These are phyloP conservation scores for Epichloe baconii DNA, from an alignment of 2,329 filamentous ascomycete species.

Conservation along the genomic window DNA sequence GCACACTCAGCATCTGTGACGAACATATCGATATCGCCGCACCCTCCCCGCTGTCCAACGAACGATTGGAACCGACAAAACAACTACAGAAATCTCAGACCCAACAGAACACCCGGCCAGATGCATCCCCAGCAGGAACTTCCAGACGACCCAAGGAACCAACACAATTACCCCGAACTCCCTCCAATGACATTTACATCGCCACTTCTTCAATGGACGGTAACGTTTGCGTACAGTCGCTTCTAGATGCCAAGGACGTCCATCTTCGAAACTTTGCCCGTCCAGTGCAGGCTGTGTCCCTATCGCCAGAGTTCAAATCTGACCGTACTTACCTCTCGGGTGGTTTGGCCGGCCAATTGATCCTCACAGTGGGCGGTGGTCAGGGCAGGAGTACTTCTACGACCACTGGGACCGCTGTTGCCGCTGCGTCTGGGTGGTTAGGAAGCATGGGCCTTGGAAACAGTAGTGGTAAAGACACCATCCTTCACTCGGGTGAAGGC, in stretches of 20 bases:
- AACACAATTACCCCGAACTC: slow-evolving; percentile 52
- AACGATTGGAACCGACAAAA: slow-evolving; percentile 28
- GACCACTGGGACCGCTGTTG: slow-evolving; percentile 69
- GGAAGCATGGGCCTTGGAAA: slow-evolving; percentile 71
- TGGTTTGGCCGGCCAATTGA: slow-evolving; percentile 73
- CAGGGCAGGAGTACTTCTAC: slow-evolving; percentile 76
- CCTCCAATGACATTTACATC: slow-evolving; percentile 85
- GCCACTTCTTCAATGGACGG: slow-evolving; percentile 92
- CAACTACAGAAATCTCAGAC: slow-evolving; percentile 22
- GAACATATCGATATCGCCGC: slow-evolving; percentile 79
- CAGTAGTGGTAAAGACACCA: slow-evolving; percentile 69
- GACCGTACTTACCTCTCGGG: slow-evolving; percentile 86
- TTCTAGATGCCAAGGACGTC: slow-evolving; percentile 81
- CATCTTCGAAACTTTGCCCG: slow-evolving; percentile 85
- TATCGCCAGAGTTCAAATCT: slow-evolving; percentile 90
- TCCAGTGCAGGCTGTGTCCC: slow-evolving; percentile 77
- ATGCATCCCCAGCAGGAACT: slow-evolving; percentile 33
- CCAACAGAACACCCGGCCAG: slow-evolving; percentile 19
- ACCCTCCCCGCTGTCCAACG: slow-evolving; percentile 44
- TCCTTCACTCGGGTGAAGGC: slow-evolving; percentile 86
- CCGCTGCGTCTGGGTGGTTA: slow-evolving; percentile 80
- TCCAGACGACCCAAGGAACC: slow-evolving; percentile 40
- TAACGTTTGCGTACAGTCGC: slow-evolving; percentile 80
- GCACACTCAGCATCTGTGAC: slow-evolving; percentile 89
- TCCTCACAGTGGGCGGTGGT: slow-evolving; percentile 72